phyloP scores from a whole-genome alignment of 2,329 filamentous ascomycete species.

The Phyllosticta paracitricarpa region DNA sequence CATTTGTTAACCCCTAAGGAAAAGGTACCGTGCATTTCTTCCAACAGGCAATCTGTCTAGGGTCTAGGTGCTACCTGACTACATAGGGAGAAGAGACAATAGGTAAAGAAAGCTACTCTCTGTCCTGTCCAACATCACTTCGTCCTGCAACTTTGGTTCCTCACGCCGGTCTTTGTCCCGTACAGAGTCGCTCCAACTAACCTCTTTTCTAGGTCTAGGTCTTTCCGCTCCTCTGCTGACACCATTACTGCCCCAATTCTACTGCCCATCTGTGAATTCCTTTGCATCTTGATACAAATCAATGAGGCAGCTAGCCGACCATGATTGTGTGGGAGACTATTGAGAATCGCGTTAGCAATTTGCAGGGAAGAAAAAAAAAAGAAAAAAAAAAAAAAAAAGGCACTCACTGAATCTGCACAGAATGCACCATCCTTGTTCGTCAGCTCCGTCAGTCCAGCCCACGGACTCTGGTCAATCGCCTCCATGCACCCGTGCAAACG shows the following conservation, averaged over 20 bases:
- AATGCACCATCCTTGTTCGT: slow-evolving; percentile 80
- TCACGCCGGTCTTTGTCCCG: background rate
- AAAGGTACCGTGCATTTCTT: background rate
- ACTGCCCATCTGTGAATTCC: slow-evolving; percentile 18
- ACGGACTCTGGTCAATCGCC: slow-evolving; percentile 67
- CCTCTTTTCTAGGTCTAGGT: background rate
- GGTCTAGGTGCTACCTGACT: background rate
- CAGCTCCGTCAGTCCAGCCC: slow-evolving; percentile 87
- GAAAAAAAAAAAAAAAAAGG: slow-evolving; percentile 6
- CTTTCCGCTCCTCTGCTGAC: background rate
- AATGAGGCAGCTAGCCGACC: slow-evolving; percentile 89
- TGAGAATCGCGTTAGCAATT: slow-evolving; percentile 20
- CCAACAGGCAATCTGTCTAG: background rate
- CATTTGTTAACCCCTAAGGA: background rate
- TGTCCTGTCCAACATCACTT: background rate
- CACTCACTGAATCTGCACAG: slow-evolving; percentile 76
- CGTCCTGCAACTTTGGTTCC: background rate
- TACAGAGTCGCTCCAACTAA: background rate
- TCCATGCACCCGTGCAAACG: slow-evolving; percentile 75
- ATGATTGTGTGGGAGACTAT: slow-evolving; percentile 87
- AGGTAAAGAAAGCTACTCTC: background rate
- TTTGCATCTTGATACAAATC: slow-evolving; percentile 91
- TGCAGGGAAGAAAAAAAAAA: slow-evolving; percentile 12
- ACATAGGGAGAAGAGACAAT: background rate
- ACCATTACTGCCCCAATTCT: background rate